Base-by-base conservation (phyloP, 148 eudicot genomes). In the Persicaria maculosa region DNA sequence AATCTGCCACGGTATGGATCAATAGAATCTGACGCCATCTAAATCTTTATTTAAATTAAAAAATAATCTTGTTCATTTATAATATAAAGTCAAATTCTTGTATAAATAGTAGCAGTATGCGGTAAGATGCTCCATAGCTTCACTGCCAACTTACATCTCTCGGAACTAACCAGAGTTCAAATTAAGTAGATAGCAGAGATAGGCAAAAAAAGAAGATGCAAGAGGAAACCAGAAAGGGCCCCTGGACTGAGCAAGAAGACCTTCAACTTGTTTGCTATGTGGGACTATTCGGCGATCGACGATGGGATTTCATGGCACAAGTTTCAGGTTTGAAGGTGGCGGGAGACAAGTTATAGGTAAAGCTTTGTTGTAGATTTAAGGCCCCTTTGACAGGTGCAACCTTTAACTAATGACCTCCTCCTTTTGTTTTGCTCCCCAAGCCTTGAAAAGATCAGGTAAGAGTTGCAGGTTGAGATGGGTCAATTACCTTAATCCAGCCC, bases 281-380 rank as follows among this genome's bases (percentile, higher is more conserved):
- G 83, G 94, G 94, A 81, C 67, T 94, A 80, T 94, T 89, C 62
- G 98, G 98, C 45, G 98, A 94, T 78, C 89, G 97, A 19, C 83
- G 97, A 81, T 94, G 98, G 98, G 98, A 95, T 93, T 95, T 92
- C 89, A 87, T 95, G 77, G 96, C 98, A 9, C 88, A 95, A 83
- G 98, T 94, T 81, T 91, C 98, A 94, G 98, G 98, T 94, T 94
- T 94, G 98, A 90, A 88, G 97, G 98, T 93, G 98, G 98, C 88
- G 98, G 98, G 98, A 91, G 97, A 91, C 83, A 85, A 68, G 77
- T 81, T 43, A 79, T 88, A 85, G 97, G 97, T 90, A 91, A 52
- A 72, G 96, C 77, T 81, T 86, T 59, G 78, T 74, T 77, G 83
- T 85, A 81, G 91, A 86, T 83, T 84, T 45, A 62, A 68, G 73